Percentiles rank a stretch among this genome's conserved stretches.
Conservation (phyloP, 2,329 filamentous ascomycete genomes). For the Penicillium hordei region DNA sequence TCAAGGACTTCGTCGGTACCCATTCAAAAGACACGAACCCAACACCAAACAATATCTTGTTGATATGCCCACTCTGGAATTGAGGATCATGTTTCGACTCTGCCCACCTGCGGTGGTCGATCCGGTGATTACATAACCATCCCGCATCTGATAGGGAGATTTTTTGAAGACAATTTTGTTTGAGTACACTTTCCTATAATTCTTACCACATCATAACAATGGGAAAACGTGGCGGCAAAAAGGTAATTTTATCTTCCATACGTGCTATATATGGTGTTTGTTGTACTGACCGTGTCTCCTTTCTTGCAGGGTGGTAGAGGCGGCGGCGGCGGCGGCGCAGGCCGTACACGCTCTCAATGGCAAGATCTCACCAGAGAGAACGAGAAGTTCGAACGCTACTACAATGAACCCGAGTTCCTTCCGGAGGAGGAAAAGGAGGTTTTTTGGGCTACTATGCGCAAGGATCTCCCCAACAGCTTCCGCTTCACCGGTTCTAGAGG, state of each 20-base stretch:
- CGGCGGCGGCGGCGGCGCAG: slow-evolving; percentile 45
- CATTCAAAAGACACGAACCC: neutral
- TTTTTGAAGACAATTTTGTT: slow-evolving; percentile 19
- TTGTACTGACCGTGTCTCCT: slow-evolving; percentile 22
- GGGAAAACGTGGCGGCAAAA: slow-evolving; percentile 35
- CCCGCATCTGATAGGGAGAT: slow-evolving; percentile 12
- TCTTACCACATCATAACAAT: slow-evolving; percentile 22
- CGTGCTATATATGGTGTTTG: neutral
- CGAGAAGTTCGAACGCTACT: slow-evolving; percentile 81
- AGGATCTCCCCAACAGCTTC: slow-evolving; percentile 94
- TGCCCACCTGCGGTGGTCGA: slow-evolving; percentile 3
- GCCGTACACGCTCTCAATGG: slow-evolving; percentile 49
- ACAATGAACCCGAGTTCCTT: slow-evolving; percentile 74
- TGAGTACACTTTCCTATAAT: slow-evolving; percentile 8
- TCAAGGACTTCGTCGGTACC: neutral
- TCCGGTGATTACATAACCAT: slow-evolving; percentile 4
- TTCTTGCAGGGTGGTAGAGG: slow-evolving; percentile 41
- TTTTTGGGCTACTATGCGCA: slow-evolving; percentile 81
- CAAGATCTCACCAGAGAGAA: slow-evolving; percentile 73
- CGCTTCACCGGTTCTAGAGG: slow-evolving; percentile 94
- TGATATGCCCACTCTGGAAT: neutral
- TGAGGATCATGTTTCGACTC: slow-evolving; percentile 10
- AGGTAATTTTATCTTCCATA: slow-evolving; percentile 17
- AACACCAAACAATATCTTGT: neutral
- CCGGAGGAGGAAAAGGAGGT: slow-evolving; percentile 72